These are phyloP conservation scores for Populus nigra DNA, from an alignment of 345 rosid genomes.

Conservation along the genomic window DNA sequence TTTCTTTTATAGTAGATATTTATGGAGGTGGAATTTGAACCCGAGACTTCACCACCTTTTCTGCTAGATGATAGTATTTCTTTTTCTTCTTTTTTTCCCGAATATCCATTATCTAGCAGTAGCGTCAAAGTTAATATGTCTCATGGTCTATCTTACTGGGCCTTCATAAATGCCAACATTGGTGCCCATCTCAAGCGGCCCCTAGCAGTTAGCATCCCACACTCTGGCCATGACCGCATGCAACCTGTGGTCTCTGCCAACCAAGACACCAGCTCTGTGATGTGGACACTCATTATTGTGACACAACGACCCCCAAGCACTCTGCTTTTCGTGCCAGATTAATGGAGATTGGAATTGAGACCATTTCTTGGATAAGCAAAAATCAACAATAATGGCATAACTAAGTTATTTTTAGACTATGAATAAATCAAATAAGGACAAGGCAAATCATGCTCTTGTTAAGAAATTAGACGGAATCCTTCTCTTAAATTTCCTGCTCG, in stretches of 20 bases:
- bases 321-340: neutral
- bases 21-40: neutral
- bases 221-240: slow-evolving; percentile 22
- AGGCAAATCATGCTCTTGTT: neutral
- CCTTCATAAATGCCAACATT: slow-evolving; percentile 19
- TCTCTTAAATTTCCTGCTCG: neutral
- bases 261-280: slow-evolving; percentile 1
- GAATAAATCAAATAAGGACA: neutral
- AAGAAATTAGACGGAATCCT: neutral
- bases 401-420: too few species aligned
- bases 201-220: neutral
- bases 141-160: slow-evolving; percentile 3
- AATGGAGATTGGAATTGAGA: neutral
- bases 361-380: neutral
- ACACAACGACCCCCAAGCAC: neutral
- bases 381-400: too few species aligned
- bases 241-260: slow-evolving; percentile 25
- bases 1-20: neutral
- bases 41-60: neutral
- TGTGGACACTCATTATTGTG: neutral
- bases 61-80: neutral
- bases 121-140: neutral
- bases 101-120: neutral
- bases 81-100: neutral
- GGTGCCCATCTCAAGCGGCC: slow-evolving; percentile 16